Evolutionary conservation across 108 stramenopile species (phyloP), one percentile per base, ranked within the genome.

Genomic region (Skeletonema tropicum): DNA sequence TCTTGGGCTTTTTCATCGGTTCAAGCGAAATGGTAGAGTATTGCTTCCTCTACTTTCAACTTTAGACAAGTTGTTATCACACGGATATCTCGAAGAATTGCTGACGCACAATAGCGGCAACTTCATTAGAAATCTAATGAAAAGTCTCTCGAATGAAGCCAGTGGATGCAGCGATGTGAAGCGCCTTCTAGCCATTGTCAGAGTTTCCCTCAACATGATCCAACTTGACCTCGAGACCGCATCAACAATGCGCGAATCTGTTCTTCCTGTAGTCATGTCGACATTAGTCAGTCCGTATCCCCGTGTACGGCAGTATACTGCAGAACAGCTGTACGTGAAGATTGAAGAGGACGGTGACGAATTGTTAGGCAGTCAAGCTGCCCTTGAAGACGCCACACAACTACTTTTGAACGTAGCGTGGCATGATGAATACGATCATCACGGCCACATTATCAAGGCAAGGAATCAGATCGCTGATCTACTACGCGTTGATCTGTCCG

Each of bases 281-380:
- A 70, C 97, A 68, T 80, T 98, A 13, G 82, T 72, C 4, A 97
- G 98, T 65, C 86, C 67, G 2, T 99, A 91, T 73, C 98, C 98
- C 36, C 86, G 91, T 25, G 91, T 99, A 6, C 77, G 98, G 19
- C 79, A 88, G 12, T 79, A 82, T 73, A 83, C 86, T 13, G 97
- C 97, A 42, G 96, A 97, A 72, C 88, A 95, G 64, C 76, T 97
- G 57, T 98, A 97, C 65, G 77, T 93, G 35, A 80, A 80, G 64
- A 60, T 98, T 32, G 65, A 93, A 26, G 94, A 92, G 60, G 80
- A 82, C 58, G 79, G 79, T 42, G 78, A 62, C 13, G 29, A 60
- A 14, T 33, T 84, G 35, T 62, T 80, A 49, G 46, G 35, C 42
- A 61, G 57, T 19, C 14, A 67, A 32, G 67, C 57, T 60, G 25